A percentile compares a stretch with the other conserved stretches of the same genome.
phyloP scores from a whole-genome alignment of 495 filamentous ascomycete genomes.

The Hypoxylon intermedium region DNA sequence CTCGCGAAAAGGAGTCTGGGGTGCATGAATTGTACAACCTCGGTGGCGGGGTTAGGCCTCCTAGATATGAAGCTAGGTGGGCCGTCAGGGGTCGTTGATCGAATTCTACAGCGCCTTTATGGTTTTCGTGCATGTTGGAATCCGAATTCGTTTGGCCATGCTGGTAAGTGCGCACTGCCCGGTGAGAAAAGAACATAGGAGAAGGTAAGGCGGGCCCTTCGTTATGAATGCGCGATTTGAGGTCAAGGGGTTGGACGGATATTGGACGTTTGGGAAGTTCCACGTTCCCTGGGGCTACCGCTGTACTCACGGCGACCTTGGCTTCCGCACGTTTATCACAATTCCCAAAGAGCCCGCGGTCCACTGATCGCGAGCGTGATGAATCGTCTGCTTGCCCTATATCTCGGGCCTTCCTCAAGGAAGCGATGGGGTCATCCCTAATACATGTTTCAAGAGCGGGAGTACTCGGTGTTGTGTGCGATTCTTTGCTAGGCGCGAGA shows the following conservation, averaged over 20 bases:
- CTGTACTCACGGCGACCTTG: slow-evolving; percentile 66
- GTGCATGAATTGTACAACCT: slow-evolving; percentile 38
- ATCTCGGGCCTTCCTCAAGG: slow-evolving; percentile 53
- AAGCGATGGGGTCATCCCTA: slow-evolving; percentile 47
- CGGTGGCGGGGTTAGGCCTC: slow-evolving; percentile 36
- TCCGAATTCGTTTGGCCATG: slow-evolving; percentile 52
- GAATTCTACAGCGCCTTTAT: slow-evolving; percentile 40
- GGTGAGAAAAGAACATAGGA: slow-evolving; percentile 46
- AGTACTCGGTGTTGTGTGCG: slow-evolving; percentile 53
- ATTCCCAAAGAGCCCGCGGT: slow-evolving; percentile 61
- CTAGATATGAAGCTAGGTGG: slow-evolving; percentile 48
- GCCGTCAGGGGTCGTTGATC: slow-evolving; percentile 51
- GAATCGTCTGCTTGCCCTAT: slow-evolving; percentile 56
- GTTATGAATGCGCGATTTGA: slow-evolving; percentile 12
- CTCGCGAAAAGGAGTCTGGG: slow-evolving; percentile 39
- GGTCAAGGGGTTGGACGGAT: slow-evolving; percentile 43
- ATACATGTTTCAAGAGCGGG: slow-evolving; percentile 53
- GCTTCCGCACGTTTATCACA: slow-evolving; percentile 69
- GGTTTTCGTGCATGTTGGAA: slow-evolving; percentile 54
- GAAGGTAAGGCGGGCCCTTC: slow-evolving; percentile 38
- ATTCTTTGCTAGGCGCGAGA: slow-evolving; percentile 48
- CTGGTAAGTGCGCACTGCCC: slow-evolving; percentile 47
- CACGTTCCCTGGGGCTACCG: slow-evolving; percentile 68
- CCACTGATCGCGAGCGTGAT: slow-evolving; percentile 61
- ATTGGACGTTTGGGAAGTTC: slow-evolving; percentile 56